These are phyloP conservation scores for Gleditsia sinensis DNA, from an alignment of 306 rosid genomes.

Conservation along the genomic window DNA sequence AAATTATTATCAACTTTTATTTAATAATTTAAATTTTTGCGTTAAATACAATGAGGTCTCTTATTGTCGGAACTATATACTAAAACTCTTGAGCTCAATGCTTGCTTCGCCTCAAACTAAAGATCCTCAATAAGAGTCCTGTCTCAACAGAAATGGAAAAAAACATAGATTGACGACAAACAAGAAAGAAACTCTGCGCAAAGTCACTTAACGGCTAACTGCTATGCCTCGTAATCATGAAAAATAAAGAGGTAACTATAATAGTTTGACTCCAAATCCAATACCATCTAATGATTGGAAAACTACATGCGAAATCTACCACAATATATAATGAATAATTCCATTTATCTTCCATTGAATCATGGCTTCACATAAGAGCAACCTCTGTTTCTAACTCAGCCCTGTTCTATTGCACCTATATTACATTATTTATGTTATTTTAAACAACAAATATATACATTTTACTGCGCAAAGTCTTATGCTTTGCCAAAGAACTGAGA, in stretches of 20 bases:
- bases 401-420: neutral
- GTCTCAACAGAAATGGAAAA: neutral
- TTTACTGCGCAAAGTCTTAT: neutral
- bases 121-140: no score
- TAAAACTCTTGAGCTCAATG: no score
- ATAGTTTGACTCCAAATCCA: conserved; percentile 10
- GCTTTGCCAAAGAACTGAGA: neutral
- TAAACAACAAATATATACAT: conserved; percentile 22
- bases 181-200: neutral
- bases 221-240: neutral
- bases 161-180: neutral
- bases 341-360: conserved; percentile 18
- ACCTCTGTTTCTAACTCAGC: conserved; percentile 19
- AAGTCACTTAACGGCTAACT: neutral
- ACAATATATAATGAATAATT: conserved; percentile 23
- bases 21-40: no score
- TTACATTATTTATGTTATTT: neutral
- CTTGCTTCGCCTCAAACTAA: no score
- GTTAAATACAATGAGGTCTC: no score
- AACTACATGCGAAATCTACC: conserved; percentile 22
- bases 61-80: no score
- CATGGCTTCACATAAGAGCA: conserved; percentile 31
- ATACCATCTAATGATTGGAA: neutral
- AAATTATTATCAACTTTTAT: no score
- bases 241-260: neutral